These are phyloP conservation scores for Plasmodium gallinaceum DNA, from an alignment of 169 alveolate genomes.

Conservation along the genomic window DNA sequence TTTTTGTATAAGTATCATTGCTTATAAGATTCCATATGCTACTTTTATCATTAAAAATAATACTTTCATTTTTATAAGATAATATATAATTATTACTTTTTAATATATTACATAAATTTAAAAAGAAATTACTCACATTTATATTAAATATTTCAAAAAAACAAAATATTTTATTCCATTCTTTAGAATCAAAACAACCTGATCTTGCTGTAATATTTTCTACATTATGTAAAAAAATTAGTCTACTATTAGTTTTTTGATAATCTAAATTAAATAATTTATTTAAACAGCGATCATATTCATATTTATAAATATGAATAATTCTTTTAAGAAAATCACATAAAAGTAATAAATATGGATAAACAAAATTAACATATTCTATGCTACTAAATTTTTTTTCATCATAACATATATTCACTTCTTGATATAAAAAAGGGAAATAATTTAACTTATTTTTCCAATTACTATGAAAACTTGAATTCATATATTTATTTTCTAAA, in stretches of 20 bases:
- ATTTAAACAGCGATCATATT: constrained; percentile 11
- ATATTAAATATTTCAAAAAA: constrained; percentile 49
- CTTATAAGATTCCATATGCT: neutral
- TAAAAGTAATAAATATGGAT: constrained; percentile 49
- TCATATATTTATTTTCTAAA: neutral
- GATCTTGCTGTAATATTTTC: constrained; percentile 69
- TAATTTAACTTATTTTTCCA: neutral
- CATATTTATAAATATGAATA: constrained; percentile 30
- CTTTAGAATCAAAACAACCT: constrained; percentile 71
- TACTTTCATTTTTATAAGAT: neutral
- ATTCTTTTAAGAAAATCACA: constrained; percentile 44
- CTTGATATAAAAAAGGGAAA: constrained; percentile 51
- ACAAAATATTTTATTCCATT: constrained; percentile 51
- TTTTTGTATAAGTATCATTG: neutral
- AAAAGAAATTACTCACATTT: constrained; percentile 3
- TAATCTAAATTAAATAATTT: constrained; percentile 28
- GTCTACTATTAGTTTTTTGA: neutral
- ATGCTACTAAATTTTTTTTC: constrained; percentile 22
- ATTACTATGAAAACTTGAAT: neutral
- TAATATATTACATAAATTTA: constrained; percentile 19
- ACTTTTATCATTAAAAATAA: constrained; percentile 22
- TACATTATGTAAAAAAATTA: constrained; percentile 17
- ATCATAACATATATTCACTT: constrained; percentile 30
- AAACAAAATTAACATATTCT: constrained; percentile 30
- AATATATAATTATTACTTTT: constrained; percentile 24